Conservation (phyloP, 2,329 filamentous ascomycete genomes). For the Cyphellophora europaea region DNA sequence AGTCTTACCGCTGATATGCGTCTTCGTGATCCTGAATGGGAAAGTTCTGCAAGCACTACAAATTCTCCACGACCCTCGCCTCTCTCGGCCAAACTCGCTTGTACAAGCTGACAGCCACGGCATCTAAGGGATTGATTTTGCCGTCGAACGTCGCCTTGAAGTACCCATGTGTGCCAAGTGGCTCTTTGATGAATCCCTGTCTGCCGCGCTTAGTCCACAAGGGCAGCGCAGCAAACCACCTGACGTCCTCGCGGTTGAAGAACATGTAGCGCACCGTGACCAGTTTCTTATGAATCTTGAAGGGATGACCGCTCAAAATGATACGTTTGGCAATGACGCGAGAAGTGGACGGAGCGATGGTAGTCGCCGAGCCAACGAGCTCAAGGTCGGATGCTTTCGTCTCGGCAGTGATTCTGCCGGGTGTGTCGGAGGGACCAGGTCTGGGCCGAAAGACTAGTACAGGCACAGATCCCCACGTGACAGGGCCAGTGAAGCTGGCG, state of each 20-base stretch:
- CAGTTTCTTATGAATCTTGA: conserved; percentile 96
- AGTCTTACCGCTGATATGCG: no score
- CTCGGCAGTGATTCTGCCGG: conserved; percentile 23
- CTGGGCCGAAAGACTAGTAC: conserved; percentile 68
- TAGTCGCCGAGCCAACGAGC: conserved; percentile 79
- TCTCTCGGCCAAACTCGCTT: conserved; percentile 68
- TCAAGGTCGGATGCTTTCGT: conserved; percentile 46
- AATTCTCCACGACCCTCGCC: no score
- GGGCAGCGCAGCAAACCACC: conserved; percentile 95
- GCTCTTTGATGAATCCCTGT: conserved; percentile 87
- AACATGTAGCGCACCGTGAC: conserved; percentile 99
- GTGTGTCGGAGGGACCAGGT: conserved; percentile 23
- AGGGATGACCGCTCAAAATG: conserved; percentile 89
- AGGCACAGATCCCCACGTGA: conserved; percentile 89
- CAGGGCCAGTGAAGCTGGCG: conserved; percentile 78
- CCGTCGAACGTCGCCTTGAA: conserved; percentile 98
- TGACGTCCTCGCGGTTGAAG: conserved; percentile 90
- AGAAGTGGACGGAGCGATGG: conserved; percentile 61
- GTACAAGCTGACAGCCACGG: conserved; percentile 81
- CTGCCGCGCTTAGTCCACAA: conserved; percentile 87
- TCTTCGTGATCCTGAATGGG: no score
- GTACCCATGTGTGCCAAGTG: conserved; percentile 94
- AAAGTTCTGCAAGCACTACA: no score
- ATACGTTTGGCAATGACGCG: conserved; percentile 89
- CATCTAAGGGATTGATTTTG: conserved; percentile 90